These are phyloP conservation scores for Murraya koenigii DNA, from an alignment of 345 rosid genomes.

Conservation along the genomic window DNA sequence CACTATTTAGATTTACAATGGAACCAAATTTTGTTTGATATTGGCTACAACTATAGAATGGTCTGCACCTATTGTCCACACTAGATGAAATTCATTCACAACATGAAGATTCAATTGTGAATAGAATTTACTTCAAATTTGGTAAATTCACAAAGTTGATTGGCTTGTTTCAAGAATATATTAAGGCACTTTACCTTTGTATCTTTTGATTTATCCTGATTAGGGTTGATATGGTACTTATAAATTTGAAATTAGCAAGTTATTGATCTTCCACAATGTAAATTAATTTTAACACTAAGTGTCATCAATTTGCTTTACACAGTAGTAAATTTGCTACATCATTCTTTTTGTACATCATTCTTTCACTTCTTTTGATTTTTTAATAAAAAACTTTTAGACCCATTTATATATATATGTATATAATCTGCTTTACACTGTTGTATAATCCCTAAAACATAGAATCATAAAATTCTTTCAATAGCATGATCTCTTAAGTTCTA, in stretches of 20 bases:
- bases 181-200: neutral
- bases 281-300: too few species aligned
- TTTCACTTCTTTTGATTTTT: too few species aligned
- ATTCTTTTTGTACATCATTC: too few species aligned
- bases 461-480: neutral
- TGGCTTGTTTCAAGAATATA: neutral
- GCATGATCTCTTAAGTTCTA: too few species aligned
- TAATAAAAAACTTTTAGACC: too few species aligned
- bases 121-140: neutral
- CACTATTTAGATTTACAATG: constrained; percentile 16
- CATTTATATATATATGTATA: too few species aligned
- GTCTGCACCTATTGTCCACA: neutral
- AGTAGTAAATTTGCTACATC: too few species aligned
- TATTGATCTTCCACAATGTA: neutral
- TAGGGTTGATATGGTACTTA: neutral
- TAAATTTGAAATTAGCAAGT: neutral
- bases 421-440: neutral
- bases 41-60: neutral
- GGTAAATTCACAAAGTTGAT: neutral
- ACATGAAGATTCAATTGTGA: neutral
- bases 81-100: constrained; percentile 9
- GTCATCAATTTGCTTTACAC: neutral
- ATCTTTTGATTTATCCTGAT: neutral
- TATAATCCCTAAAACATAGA: too few species aligned
- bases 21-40: constrained; percentile 12